Evolutionary conservation across 257 asterid genomes (phyloP), one percentile per base, ranked within the genome.

Genomic region (Ajuga chamaepitys): DNA sequence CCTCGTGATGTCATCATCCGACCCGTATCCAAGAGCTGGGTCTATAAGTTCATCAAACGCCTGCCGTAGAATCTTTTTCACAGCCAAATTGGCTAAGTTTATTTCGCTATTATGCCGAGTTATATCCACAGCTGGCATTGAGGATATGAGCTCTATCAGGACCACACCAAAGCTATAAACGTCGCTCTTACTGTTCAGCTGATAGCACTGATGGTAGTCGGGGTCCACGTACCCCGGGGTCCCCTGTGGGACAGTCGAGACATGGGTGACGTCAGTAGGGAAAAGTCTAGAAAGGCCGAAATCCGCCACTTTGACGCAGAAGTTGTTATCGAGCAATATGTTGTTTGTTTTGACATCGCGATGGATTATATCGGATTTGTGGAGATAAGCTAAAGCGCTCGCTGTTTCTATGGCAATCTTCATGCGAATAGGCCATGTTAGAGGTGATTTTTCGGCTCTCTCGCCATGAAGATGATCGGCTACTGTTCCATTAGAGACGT

Each of bases 111-210:
- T 64, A 12, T 70, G 41, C 74, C 91, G 74, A 13, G 69, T 71
- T 21, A 80, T 77, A 67, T 84, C 86, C 37, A 84, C 88, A 1
- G 84, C 88, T 4, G 82, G 82, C 74, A 73, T 62, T 3, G 88
- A 82, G 1, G 91, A 84, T 9, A 84, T 40, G 10, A 84, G 86
- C 78, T 82, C 91, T n/a, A 82, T 53, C 1, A 84, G 77, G 13
- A 84, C 91, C 2, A 84, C 91, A 0, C 88, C 88, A 16, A 84
- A 84, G 67, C 91, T 84, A 40, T 84, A 84, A 4, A 84, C 84
- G 1, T 84, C 84, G 67, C 88, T 84, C 71, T 75, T 84, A 24
- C 52, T 74, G 0, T 81, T 82, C 0, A 84, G 61, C 51, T 75
- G 91, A 64, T 75, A 84, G 72, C 82, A 75, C 1, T 68, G 77